A percentile compares a stretch with the other conserved stretches of the same genome.
phyloP scores from a whole-genome alignment of 495 filamentous ascomycete genomes.

The Hypoxylon perforatum region DNA sequence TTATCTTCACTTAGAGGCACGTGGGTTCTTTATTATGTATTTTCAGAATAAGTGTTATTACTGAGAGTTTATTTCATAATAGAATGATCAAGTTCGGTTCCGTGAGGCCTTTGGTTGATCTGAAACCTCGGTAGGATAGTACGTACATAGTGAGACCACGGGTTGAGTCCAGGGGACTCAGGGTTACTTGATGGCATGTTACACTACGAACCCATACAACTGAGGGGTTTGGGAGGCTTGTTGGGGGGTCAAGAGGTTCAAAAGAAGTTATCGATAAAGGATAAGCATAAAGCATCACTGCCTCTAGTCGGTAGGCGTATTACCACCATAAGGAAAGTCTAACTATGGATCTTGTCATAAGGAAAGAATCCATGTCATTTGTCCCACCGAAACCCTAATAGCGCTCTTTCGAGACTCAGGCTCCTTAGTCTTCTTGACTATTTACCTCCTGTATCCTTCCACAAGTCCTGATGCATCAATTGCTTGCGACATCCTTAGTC shows the following conservation, averaged over 20 bases:
- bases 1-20: too few species aligned
- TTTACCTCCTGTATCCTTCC: slow-evolving; percentile 1
- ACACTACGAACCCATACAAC: slow-evolving; percentile 2
- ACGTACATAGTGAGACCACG: background rate
- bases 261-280: slow-evolving; percentile 27
- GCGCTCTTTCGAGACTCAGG: slow-evolving; percentile 7
- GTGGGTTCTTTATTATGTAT: too few species aligned
- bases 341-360: too few species aligned
- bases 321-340: background rate
- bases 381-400: slow-evolving; percentile 37
- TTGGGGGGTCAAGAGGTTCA: slow-evolving; percentile 4
- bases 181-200: slow-evolving; percentile 17
- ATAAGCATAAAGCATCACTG: slow-evolving; percentile 8
- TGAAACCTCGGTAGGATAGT: slow-evolving; percentile 8
- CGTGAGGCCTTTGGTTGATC: slow-evolving; percentile 1
- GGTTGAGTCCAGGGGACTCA: too few species aligned
- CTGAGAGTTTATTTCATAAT: too few species aligned
- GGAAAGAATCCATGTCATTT: background rate
- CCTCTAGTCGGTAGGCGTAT: background rate
- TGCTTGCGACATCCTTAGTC: background rate
- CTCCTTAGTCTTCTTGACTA: too few species aligned
- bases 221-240: slow-evolving; percentile 8
- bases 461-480: slow-evolving; percentile 13
- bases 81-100: background rate
- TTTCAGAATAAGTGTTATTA: too few species aligned